Conservation (phyloP, 176 grass and related monocot species). For the Hordeum marinum region DNA sequence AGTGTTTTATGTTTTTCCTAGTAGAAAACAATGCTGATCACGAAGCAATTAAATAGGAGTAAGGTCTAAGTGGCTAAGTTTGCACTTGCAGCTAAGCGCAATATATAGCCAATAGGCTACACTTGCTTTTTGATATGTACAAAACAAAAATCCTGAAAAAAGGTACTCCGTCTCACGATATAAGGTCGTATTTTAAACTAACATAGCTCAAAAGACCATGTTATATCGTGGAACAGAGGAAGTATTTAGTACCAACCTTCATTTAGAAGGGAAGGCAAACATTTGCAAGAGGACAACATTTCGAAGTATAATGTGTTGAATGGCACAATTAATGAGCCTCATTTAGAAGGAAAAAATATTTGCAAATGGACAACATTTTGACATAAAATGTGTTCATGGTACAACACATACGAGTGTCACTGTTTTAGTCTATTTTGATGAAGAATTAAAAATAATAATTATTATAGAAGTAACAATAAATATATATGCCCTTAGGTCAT, state of each 20-base stretch:
- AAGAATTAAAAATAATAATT: too few relatives aligned
- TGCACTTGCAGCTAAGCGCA: neutral
- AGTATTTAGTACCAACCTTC: neutral
- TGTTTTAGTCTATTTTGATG: too few relatives aligned
- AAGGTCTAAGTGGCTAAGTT: neutral
- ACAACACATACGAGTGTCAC: too few relatives aligned
- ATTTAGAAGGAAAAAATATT: neutral
- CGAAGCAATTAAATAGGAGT: neutral
- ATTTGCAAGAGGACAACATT: neutral
- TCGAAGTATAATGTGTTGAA: neutral
- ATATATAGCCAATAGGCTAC: neutral
- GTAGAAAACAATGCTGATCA: neutral
- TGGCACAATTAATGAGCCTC: neutral
- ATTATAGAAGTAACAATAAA: too few relatives aligned
- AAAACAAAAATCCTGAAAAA: too few relatives aligned
- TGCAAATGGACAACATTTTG: neutral
- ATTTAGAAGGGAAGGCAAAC: neutral
- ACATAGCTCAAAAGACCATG: too few relatives aligned
- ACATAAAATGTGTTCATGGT: neutral
- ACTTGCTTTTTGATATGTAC: too few relatives aligned
- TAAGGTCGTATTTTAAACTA: too few relatives aligned
- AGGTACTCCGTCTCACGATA: too few relatives aligned
- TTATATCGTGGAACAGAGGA: too few relatives aligned
- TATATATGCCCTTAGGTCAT: too few relatives aligned
- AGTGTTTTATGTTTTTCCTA: slow-evolving; percentile 11